phyloP scores from a whole-genome alignment of 768 basidiomycete genomes.

The Lentinula sp. region DNA sequence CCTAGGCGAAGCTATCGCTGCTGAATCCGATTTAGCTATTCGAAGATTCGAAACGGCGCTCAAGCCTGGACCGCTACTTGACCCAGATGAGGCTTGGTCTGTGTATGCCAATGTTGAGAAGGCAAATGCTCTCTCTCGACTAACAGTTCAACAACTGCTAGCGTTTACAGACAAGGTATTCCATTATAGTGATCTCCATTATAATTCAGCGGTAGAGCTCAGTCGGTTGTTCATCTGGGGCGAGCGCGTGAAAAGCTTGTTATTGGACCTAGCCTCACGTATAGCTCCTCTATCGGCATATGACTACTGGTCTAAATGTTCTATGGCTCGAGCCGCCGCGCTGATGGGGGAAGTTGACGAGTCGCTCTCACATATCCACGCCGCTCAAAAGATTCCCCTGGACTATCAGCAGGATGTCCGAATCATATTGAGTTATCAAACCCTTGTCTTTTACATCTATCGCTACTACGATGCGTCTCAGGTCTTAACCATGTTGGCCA shows the following conservation, averaged over 20 bases:
- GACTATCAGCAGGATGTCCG: constrained; percentile 14
- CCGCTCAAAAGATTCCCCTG: constrained; percentile 16
- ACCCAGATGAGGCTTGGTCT: constrained; percentile 34
- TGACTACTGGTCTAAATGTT: constrained; percentile 18
- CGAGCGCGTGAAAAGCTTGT: constrained; percentile 24
- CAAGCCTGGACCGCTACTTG: constrained; percentile 14
- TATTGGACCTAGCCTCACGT: constrained; percentile 21
- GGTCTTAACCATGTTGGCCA: constrained; percentile 32
- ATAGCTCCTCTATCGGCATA: constrained; percentile 14
- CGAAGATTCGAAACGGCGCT: not conserved
- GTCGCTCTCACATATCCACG: constrained; percentile 22
- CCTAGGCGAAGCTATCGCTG: not conserved
- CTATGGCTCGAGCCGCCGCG: constrained; percentile 25
- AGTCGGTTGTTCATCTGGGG: constrained; percentile 27
- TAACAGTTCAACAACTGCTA: constrained; percentile 10
- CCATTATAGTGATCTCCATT: constrained; percentile 18
- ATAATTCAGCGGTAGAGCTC: constrained; percentile 11
- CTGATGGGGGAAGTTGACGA: constrained; percentile 28
- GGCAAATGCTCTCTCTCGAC: constrained; percentile 5
- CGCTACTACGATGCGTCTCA: constrained; percentile 22
- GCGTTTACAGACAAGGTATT: constrained; percentile 18
- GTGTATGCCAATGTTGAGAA: constrained; percentile 22
- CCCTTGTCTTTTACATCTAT: constrained; percentile 28
- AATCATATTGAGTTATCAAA: constrained; percentile 26
- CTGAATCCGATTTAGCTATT: not conserved